Base-by-base conservation (phyloP, 2,329 filamentous ascomycete species). In the Sarocladium strictum region DNA sequence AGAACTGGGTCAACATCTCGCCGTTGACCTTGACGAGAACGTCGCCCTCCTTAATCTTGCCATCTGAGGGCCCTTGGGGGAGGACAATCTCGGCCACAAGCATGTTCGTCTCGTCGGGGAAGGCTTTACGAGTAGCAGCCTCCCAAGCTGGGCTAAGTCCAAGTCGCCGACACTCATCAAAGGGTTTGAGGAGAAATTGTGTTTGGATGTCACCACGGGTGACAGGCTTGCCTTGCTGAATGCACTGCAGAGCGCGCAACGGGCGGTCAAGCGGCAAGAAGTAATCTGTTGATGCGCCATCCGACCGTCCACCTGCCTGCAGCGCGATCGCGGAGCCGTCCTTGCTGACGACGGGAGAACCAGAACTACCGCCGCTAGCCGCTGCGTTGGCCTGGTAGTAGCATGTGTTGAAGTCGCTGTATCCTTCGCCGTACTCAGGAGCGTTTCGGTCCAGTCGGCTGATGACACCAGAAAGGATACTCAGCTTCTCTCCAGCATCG, bases 331-430 rank as follows among this genome's bases (percentile, higher is more conserved):
- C 94, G 66, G 85, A 87, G 11, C 94, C 94, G 69, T 96, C 90
- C 57, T 96, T 88, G 71, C 97, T 96, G 58, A 99, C 92, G 1
- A 99, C 94, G 0, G 94, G 94, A 84, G 89, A 96, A 58, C 94
- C 94, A n/a, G 94, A 99, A 74, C 90, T 96, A 61, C 94, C 94
- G 61, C 94, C 94, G 69, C 92, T 97, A 2, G 94, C 95, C 3
- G 94, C 93, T 3, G 94, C 95, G 14, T 95, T 96, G 59, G 95
- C 94, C 74, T 99, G 94, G 64, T 97, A 97, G 76, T 99, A 99
- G 69, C 96, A 86, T 51, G 82, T 86, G 69, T 87, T 99, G 81
- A 99, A 99, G 68, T 99, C 94, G 70, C 92, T 94, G 70, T 99
- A 99, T 26, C 94, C 94, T 59, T 97, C 94, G 55, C 93, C 93